Evolutionary conservation across 345 rosid genomes (phyloP).

Genomic region (Arabidopsis arenosa): DNA sequence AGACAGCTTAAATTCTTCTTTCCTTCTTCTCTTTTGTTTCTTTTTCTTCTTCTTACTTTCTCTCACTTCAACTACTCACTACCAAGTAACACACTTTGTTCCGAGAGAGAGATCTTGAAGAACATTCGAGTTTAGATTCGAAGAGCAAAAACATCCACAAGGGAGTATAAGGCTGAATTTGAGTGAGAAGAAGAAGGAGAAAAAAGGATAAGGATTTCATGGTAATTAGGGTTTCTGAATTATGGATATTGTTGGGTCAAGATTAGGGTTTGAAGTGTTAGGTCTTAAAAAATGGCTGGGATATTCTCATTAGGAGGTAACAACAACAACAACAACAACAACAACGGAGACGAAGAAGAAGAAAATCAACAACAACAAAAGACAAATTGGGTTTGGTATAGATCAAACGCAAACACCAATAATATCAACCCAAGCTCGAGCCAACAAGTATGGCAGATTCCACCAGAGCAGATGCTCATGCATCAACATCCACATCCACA

Average conservation of each 20-base stretch:
- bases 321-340: slow-evolving; percentile 24
- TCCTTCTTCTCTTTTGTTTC: slow-evolving; percentile 28
- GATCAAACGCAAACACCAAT: slow-evolving; percentile 42
- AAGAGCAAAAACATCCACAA: slow-evolving; percentile 5
- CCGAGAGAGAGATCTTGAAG: slow-evolving; percentile 27
- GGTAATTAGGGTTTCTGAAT: slow-evolving; percentile 48
- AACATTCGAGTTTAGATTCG: not conserved
- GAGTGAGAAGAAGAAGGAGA: slow-evolving; percentile 29
- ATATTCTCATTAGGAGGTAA: slow-evolving; percentile 64
- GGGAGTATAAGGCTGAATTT: slow-evolving; percentile 7
- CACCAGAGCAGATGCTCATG: slow-evolving; percentile 57
- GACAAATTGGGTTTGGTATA: slow-evolving; percentile 64
- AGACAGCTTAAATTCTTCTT: slow-evolving; percentile 32
- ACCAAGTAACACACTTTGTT: slow-evolving; percentile 25
- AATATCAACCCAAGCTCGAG: slow-evolving; percentile 36
- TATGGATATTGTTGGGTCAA: slow-evolving; percentile 41
- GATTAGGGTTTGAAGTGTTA: slow-evolving; percentile 55
- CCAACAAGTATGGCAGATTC: slow-evolving; percentile 50
- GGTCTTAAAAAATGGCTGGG: slow-evolving; percentile 61
- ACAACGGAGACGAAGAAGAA: slow-evolving; percentile 46
- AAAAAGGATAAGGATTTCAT: slow-evolving; percentile 23
- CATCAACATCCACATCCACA: slow-evolving; percentile 46
- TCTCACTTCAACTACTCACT: slow-evolving; percentile 42
- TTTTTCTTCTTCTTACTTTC: slow-evolving; percentile 27
- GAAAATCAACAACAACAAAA: slow-evolving; percentile 42